A percentile compares a stretch with the other conserved stretches of the same genome.
These are phyloP conservation scores for Geotrichum australiense DNA, from an alignment of 1,139 yeast genomes.

Conservation along the genomic window DNA sequence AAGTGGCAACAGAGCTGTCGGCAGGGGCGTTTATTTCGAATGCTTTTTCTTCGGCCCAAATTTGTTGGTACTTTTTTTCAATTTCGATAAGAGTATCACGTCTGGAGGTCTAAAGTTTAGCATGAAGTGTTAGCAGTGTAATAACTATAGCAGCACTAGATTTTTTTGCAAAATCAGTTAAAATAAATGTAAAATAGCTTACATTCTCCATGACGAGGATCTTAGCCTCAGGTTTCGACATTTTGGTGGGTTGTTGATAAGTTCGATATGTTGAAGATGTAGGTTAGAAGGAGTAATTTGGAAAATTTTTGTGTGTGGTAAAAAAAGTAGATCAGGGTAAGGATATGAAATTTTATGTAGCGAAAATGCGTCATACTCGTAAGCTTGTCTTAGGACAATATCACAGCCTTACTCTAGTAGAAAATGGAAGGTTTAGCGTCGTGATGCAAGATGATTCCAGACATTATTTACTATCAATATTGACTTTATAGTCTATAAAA, in stretches of 20 bases:
- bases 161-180: neutral
- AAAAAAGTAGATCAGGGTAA: no score
- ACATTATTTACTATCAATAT: no score
- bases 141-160: neutral
- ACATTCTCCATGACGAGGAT: conserved; percentile 39
- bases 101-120: conserved; percentile 65
- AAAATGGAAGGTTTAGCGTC: no score
- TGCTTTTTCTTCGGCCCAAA: conserved; percentile 79
- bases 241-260: conserved; percentile 9
- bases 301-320: no score
- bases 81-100: conserved; percentile 88
- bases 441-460: no score
- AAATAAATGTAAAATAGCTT: conserved; percentile 3
- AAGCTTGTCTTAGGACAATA: no score
- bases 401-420: no score
- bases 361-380: no score
- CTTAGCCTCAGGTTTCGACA: conserved; percentile 26
- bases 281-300: neutral
- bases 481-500: no score
- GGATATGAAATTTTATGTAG: no score
- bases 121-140: neutral
- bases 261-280: neutral
- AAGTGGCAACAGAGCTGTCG: conserved; percentile 52
- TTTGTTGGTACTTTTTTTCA: conserved; percentile 80
- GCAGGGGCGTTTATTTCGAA: conserved; percentile 90